Evolutionary conservation across 352 stramenopile genomes (phyloP).

Genomic region (Phytophthora meadii): DNA sequence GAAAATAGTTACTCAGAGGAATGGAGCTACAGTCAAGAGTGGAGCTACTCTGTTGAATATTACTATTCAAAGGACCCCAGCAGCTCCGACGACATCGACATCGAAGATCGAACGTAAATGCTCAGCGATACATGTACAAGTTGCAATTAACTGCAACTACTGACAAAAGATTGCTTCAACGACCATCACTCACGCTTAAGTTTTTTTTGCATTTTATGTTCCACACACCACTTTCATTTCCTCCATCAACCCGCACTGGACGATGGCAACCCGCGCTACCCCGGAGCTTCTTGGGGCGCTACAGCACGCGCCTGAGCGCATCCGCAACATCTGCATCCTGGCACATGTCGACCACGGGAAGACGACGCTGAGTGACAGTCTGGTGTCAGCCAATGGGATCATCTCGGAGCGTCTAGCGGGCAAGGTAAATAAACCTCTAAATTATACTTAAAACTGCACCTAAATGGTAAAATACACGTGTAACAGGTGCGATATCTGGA

Average conservation of each 20-base stretch:
- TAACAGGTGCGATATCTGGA: slow-evolving; percentile 94
- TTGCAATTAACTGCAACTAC: too few species aligned
- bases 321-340: slow-evolving; percentile 96
- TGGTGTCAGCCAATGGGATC: slow-evolving; percentile 97
- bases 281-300: slow-evolving; percentile 60
- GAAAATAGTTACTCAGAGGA: background rate
- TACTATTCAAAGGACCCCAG: background rate
- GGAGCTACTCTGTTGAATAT: too few species aligned
- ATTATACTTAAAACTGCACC: slow-evolving; percentile 7
- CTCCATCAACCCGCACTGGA: background rate
- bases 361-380: slow-evolving; percentile 94
- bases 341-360: slow-evolving; percentile 96
- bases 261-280: slow-evolving; percentile 50
- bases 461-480: slow-evolving; percentile 8
- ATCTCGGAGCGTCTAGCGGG: slow-evolving; percentile 97
- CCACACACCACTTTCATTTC: slow-evolving; percentile 3
- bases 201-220: background rate
- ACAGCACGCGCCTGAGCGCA: slow-evolving; percentile 78
- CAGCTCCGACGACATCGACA: background rate
- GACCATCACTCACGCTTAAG: slow-evolving; percentile 12
- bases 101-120: background rate
- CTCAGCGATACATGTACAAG: too few species aligned
- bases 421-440: slow-evolving; percentile 59
- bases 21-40: background rate
- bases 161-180: slow-evolving; percentile 8